A percentile compares a stretch with the other conserved stretches of the same genome.
Evolutionary conservation across 2,329 filamentous ascomycete species (phyloP).

Genomic region (Acrocalymma vagum): DNA sequence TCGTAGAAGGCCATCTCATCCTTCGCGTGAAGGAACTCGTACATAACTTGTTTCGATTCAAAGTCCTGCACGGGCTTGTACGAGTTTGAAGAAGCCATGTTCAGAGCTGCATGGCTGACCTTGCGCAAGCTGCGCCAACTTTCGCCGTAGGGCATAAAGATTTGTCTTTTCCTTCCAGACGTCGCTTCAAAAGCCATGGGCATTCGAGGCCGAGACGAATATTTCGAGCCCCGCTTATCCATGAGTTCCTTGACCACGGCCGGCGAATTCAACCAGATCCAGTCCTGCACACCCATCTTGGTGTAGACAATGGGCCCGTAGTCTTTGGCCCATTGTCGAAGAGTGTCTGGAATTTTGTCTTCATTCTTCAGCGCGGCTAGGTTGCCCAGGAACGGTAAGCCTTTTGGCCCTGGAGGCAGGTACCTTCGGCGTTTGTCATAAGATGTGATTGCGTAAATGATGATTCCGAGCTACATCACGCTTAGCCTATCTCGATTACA

Average conservation of each 20-base stretch:
- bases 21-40: no score
- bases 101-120: conserved; percentile 7
- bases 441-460: no score
- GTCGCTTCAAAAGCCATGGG: conserved; percentile 3
- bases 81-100: conserved; percentile 4
- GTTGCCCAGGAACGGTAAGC: conserved; percentile 19
- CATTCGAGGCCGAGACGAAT: conserved; percentile 11
- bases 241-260: conserved; percentile 12
- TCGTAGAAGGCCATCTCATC: no score
- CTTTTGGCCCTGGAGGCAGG: conserved; percentile 13
- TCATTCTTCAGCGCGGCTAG: conserved; percentile 15
- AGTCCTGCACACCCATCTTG: conserved; percentile 6
- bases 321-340: no score
- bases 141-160: conserved; percentile 6
- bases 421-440: no score
- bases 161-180: no score
- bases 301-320: conserved; percentile 15
- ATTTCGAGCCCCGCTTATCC: conserved; percentile 8
- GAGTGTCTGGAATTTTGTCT: conserved; percentile 10
- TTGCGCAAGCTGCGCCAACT: conserved; percentile 13
- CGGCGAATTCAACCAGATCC: conserved; percentile 11
- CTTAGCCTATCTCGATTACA: no score
- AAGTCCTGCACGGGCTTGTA: conserved; percentile 17
- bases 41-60: conserved; percentile 18
- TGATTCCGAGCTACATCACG: no score